Evolutionary conservation across 2,329 filamentous ascomycete genomes (phyloP).

Genomic region (Phyllosticta ampelicida): DNA sequence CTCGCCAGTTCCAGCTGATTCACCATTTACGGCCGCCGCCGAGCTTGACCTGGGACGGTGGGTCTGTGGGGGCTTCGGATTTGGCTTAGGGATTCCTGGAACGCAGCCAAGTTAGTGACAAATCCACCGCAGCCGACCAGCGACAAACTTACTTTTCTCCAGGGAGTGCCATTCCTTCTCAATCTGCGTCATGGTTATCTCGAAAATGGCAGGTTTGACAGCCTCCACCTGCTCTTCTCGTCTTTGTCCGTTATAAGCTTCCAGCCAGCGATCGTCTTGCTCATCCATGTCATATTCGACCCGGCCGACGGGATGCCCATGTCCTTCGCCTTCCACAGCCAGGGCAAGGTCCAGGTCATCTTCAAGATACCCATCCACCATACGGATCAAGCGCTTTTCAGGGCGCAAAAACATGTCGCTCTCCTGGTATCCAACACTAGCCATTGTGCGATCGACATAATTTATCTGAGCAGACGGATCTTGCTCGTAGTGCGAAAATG

Average conservation of each 20-base stretch:
- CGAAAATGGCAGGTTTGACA: conserved; percentile 88
- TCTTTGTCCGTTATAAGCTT: conserved; percentile 68
- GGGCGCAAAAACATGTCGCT: conserved; percentile 79
- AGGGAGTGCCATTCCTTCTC: conserved; percentile 97
- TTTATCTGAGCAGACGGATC: conserved; percentile 75
- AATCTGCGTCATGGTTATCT: conserved; percentile 97
- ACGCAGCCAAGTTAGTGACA: conserved; percentile 4
- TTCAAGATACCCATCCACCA: conserved; percentile 51
- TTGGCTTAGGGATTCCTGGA: conserved; percentile 74
- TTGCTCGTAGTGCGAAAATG: conserved; percentile 72
- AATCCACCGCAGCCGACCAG: neutral
- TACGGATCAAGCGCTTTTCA: conserved; percentile 56
- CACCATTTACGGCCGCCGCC: conserved; percentile 89
- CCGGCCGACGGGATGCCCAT: conserved; percentile 49
- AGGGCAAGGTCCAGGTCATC: conserved; percentile 51
- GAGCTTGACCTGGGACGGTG: conserved; percentile 88
- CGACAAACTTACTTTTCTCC: conserved; percentile 56
- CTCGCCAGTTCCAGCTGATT: conserved; percentile 68
- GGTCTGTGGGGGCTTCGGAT: conserved; percentile 90
- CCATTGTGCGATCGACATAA: conserved; percentile 94
- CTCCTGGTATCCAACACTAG: conserved; percentile 90
- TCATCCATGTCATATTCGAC: conserved; percentile 99
- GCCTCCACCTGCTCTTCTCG: conserved; percentile 63
- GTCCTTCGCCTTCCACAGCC: conserved; percentile 40
- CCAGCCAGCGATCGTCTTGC: conserved; percentile 94